Conservation (phyloP, 257 asterid genomes). For the Henckelia pumila region DNA sequence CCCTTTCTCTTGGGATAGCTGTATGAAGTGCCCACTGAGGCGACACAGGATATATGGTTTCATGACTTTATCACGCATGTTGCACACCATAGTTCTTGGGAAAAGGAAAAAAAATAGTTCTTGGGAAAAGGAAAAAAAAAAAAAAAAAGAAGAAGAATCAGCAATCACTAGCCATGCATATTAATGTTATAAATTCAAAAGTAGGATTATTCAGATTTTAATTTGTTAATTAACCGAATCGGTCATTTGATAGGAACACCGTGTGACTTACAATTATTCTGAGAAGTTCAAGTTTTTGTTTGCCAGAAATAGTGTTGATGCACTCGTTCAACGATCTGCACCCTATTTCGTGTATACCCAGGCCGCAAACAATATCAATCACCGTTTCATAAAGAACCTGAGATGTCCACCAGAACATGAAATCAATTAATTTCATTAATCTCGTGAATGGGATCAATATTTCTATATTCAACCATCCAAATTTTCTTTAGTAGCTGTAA, state of each 20-base stretch:
- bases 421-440: background rate
- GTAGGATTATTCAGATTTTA: background rate
- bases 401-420: background rate
- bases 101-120: too few relatives aligned
- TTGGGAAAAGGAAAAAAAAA: too few relatives aligned
- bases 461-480: background rate
- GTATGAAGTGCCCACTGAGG: slow-evolving; percentile 24
- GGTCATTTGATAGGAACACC: slow-evolving; percentile 31
- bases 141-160: too few relatives aligned
- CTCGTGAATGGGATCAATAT: background rate
- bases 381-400: slow-evolving; percentile 32
- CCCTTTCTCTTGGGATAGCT: slow-evolving; percentile 26
- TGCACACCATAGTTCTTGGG: slow-evolving; percentile 52
- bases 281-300: slow-evolving; percentile 27
- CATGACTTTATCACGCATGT: background rate
- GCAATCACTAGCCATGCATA: background rate
- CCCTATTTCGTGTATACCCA: slow-evolving; percentile 39
- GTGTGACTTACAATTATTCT: slow-evolving; percentile 25
- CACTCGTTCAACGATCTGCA: slow-evolving; percentile 32
- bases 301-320: slow-evolving; percentile 25
- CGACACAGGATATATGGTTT: background rate
- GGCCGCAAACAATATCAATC: too few relatives aligned
- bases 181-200: too few relatives aligned
- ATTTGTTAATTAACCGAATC: slow-evolving; percentile 33
- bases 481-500: background rate